phyloP scores from a whole-genome alignment of 208 protist species.

The Leishmania turanica region DNA sequence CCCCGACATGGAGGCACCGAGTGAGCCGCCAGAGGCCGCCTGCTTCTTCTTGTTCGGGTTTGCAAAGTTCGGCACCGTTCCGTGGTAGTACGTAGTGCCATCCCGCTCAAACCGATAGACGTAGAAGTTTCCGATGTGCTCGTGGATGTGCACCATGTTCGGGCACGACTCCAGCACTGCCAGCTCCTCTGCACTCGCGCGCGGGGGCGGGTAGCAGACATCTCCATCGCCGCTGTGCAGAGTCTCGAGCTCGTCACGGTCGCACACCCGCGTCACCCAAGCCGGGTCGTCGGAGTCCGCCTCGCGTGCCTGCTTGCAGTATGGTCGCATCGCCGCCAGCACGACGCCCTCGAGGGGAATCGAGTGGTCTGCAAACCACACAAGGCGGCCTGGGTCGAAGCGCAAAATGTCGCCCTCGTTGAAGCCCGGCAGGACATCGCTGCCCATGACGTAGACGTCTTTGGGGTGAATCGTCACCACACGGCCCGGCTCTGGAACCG shows the following conservation, averaged over 20 bases:
- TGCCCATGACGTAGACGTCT: constrained; percentile 87
- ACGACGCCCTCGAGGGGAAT: constrained; percentile 82
- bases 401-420: constrained; percentile 83
- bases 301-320: constrained; percentile 74
- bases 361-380: constrained; percentile 69
- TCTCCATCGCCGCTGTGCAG: constrained; percentile 19
- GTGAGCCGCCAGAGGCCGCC: not conserved
- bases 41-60: constrained; percentile 80
- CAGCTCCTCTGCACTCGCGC: constrained; percentile 29
- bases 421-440: constrained; percentile 75
- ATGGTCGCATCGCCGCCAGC: constrained; percentile 77
- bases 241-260: constrained; percentile 14
- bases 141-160: constrained; percentile 47
- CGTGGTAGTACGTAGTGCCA: constrained; percentile 76
- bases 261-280: constrained; percentile 53
- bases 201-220: constrained; percentile 26
- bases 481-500: constrained; percentile 35
- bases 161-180: constrained; percentile 20
- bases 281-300: constrained; percentile 50
- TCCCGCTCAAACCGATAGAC: constrained; percentile 78
- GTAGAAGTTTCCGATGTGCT: constrained; percentile 76
- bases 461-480: constrained; percentile 43
- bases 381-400: constrained; percentile 43
- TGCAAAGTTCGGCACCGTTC: constrained; percentile 83
- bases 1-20: not conserved